Evolutionary conservation across 371 early-diverging fungal species (phyloP).

Genomic region (Dentiscutata heterogama): DNA sequence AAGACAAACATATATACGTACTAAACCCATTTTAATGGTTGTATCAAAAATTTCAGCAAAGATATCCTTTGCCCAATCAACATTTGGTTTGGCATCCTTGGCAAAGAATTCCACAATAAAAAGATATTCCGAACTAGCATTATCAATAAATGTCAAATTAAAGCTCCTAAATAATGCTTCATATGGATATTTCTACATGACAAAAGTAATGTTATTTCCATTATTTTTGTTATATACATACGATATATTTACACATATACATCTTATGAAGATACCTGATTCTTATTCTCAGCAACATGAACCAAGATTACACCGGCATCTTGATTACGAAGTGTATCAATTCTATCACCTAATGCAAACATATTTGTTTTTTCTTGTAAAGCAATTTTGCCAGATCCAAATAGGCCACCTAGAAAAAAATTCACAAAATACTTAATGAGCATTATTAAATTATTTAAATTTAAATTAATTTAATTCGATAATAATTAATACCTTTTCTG

Average conservation of each 20-base stretch:
- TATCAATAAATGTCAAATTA: conserved; percentile 89
- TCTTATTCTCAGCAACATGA: conserved; percentile 83
- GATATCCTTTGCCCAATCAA: conserved; percentile 61
- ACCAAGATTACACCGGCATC: conserved; percentile 84
- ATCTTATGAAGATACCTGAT: conserved; percentile 59
- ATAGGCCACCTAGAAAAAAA: conserved; percentile 60
- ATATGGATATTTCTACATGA: conserved; percentile 70
- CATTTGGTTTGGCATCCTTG: conserved; percentile 60
- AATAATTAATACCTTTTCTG: conserved; percentile 59
- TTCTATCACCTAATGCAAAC: conserved; percentile 78
- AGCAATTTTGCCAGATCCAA: conserved; percentile 63
- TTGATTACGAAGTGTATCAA: conserved; percentile 72
- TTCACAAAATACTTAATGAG: background rate
- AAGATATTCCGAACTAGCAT: conserved; percentile 91
- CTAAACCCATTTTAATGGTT: conserved; percentile 81
- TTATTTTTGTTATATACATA: background rate
- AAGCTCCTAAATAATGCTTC: conserved; percentile 87
- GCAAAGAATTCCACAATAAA: conserved; percentile 91
- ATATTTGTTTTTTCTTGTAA: conserved; percentile 81
- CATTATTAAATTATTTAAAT: background rate
- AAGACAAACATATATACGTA: conserved; percentile 48
- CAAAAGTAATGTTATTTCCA: background rate
- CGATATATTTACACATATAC: background rate
- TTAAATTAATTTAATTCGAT: background rate
- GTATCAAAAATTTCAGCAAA: conserved; percentile 82